Evolutionary conservation across 495 filamentous ascomycete species (phyloP).

Genomic region (Penicillium crystallinum): DNA sequence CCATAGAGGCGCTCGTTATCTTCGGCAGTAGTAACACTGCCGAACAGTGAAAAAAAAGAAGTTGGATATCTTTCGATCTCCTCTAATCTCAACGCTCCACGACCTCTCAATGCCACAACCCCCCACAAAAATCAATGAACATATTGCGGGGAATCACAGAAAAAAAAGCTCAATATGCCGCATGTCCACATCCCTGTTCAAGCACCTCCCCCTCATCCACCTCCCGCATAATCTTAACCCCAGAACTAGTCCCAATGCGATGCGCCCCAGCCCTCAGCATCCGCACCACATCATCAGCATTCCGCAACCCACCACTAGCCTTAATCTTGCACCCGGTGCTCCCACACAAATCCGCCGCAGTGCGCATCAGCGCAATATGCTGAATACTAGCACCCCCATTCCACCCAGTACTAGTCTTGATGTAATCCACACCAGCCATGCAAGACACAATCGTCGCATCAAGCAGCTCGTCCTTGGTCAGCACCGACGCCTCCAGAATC

Average conservation of each 20-base stretch:
- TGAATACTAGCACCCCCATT: slow-evolving; percentile 54
- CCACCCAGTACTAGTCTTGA: slow-evolving; percentile 70
- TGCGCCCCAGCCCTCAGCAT: slow-evolving; percentile 63
- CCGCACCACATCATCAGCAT: slow-evolving; percentile 43
- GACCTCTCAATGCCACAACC: no score
- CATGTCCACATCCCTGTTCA: slow-evolving; percentile 16
- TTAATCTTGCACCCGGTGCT: slow-evolving; percentile 54
- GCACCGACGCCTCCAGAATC: slow-evolving; percentile 61
- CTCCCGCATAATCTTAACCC: slow-evolving; percentile 54
- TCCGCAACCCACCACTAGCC: slow-evolving; percentile 59
- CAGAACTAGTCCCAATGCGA: slow-evolving; percentile 58
- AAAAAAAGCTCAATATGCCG: slow-evolving; percentile 18
- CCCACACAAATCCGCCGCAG: slow-evolving; percentile 33
- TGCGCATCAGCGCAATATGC: slow-evolving; percentile 55
- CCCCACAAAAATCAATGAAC: neutral
- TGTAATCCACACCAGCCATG: slow-evolving; percentile 57
- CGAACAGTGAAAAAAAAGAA: neutral
- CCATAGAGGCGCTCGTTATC: neutral
- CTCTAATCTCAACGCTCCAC: neutral
- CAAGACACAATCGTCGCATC: slow-evolving; percentile 54
- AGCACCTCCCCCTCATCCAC: slow-evolving; percentile 22
- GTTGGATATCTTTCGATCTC: neutral
- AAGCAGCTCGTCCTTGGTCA: slow-evolving; percentile 51
- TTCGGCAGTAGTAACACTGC: neutral
- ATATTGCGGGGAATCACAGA: neutral